Percentiles rank a stretch among this genome's conserved stretches.
Conservation (phyloP, 345 rosid species). For the Gynandropsis gynandra region DNA sequence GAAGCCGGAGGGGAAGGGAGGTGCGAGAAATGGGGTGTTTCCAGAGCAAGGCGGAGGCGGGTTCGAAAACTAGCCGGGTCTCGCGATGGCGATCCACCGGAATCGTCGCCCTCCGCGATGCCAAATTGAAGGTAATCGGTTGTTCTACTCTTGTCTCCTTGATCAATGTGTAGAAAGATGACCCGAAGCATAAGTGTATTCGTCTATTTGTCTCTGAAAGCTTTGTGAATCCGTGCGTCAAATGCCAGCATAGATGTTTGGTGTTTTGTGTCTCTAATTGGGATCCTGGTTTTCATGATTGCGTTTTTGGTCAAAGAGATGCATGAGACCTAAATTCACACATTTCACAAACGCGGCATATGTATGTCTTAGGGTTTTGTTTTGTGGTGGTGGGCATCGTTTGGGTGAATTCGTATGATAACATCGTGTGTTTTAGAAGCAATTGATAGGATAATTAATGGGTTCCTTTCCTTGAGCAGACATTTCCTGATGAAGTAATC, state of each 20-base stretch:
- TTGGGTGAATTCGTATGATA: conserved; percentile 3
- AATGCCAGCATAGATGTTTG: too few relatives aligned
- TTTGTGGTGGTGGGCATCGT: neutral
- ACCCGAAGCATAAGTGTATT: conserved; percentile 3
- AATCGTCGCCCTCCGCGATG: conserved; percentile 81
- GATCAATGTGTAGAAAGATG: neutral
- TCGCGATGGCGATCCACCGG: conserved; percentile 96
- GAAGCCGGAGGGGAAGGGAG: conserved; percentile 13
- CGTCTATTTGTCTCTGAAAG: too few relatives aligned
- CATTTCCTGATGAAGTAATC: conserved; percentile 76
- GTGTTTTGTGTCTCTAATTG: too few relatives aligned
- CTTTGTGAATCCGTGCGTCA: too few relatives aligned
- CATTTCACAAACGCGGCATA: conserved; percentile 1
- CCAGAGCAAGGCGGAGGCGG: conserved; percentile 58
- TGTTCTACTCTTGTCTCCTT: neutral
- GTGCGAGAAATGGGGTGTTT: conserved; percentile 65
- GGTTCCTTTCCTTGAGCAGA: conserved; percentile 39
- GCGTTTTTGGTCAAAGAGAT: too few relatives aligned
- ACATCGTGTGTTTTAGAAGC: neutral
- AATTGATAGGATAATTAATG: neutral
- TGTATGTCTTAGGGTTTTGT: conserved; percentile 12
- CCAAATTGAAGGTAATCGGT: conserved; percentile 69
- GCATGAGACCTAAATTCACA: too few relatives aligned
- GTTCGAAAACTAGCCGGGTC: conserved; percentile 57
- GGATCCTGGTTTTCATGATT: too few relatives aligned